Percentiles rank a stretch among this genome's conserved stretches.
These are phyloP conservation scores for Whalleya microplaca DNA, from an alignment of 2,329 filamentous ascomycete genomes.

Conservation along the genomic window DNA sequence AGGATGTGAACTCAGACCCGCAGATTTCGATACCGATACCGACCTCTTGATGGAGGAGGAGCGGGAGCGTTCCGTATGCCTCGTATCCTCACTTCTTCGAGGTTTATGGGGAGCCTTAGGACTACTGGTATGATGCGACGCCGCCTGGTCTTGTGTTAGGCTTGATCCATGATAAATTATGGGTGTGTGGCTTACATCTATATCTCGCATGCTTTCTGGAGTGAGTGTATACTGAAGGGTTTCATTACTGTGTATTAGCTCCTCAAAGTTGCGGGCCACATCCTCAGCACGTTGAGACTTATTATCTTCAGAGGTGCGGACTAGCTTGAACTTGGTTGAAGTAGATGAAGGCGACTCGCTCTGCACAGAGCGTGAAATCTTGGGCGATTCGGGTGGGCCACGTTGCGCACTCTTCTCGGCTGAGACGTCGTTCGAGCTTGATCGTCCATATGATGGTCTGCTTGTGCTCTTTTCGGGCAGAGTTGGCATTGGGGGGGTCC, in stretches of 20 bases:
- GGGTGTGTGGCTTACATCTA: conserved; percentile 60
- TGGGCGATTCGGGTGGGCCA: conserved; percentile 35
- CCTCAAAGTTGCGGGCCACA: conserved; percentile 72
- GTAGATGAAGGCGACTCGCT: conserved; percentile 55
- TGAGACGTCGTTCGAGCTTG: conserved; percentile 15
- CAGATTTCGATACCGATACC: conserved; percentile 47
- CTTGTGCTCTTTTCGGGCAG: conserved; percentile 36
- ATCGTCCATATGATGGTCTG: conserved; percentile 27
- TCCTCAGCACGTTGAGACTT: conserved; percentile 54
- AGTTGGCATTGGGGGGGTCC: conserved; percentile 34
- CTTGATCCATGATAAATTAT: conserved; percentile 15
- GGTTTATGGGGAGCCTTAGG: conserved; percentile 46
- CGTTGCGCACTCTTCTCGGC: conserved; percentile 18
- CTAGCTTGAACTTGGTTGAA: conserved; percentile 54
- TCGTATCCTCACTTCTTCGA: conserved; percentile 53
- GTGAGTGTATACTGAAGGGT: conserved; percentile 84
- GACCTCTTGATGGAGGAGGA: conserved; percentile 48
- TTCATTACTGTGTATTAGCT: conserved; percentile 80
- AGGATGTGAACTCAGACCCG: conserved; percentile 44
- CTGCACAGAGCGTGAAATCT: conserved; percentile 43
- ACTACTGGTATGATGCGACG: conserved; percentile 45
- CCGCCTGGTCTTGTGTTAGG: conserved; percentile 40
- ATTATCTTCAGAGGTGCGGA: conserved; percentile 63
- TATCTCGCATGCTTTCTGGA: conserved; percentile 76
- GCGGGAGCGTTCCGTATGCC: conserved; percentile 43